Percentiles rank a stretch among this genome's conserved stretches.
These are phyloP conservation scores for Kingdonia uniflora DNA, from an alignment of 164 flowering plant species.

Conservation along the genomic window DNA sequence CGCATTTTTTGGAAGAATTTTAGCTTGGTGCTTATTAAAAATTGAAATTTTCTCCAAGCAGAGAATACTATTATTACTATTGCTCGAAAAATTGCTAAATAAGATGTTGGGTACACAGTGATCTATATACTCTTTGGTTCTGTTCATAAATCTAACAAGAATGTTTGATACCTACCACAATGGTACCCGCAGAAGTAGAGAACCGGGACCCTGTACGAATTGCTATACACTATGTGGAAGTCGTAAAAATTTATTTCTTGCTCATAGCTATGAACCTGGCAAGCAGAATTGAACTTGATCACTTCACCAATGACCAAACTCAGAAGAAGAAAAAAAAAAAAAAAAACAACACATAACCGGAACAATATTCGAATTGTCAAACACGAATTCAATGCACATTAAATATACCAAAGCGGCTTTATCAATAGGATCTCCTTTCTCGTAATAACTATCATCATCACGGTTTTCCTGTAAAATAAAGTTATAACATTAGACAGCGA, in stretches of 20 bases:
- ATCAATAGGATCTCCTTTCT: constrained; percentile 33
- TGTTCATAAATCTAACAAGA: too few species aligned
- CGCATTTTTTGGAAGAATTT: too few species aligned
- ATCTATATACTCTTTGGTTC: too few species aligned
- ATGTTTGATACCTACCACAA: constrained; percentile 33
- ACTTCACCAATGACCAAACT: not conserved
- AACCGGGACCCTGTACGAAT: constrained; percentile 72
- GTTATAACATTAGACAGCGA: not conserved
- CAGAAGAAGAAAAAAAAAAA: too few species aligned
- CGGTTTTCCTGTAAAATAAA: constrained; percentile 23
- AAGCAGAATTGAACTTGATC: too few species aligned
- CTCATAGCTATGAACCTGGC: constrained; percentile 30
- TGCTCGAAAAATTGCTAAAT: too few species aligned
- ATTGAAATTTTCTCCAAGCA: too few species aligned
- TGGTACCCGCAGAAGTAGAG: constrained; percentile 61
- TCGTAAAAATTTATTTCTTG: constrained; percentile 47
- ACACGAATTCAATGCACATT: too few species aligned
- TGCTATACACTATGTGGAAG: constrained; percentile 67
- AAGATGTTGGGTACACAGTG: too few species aligned
- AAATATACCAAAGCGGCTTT: constrained; percentile 36
- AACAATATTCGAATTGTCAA: not conserved
- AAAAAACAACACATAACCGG: not conserved
- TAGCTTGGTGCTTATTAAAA: too few species aligned
- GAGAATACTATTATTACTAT: too few species aligned
- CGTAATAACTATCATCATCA: constrained; percentile 13